A percentile compares a stretch with the other conserved stretches of the same genome.
These are phyloP conservation scores for Pseudonectria foliicola DNA, from an alignment of 2,329 filamentous ascomycete genomes.

Conservation along the genomic window DNA sequence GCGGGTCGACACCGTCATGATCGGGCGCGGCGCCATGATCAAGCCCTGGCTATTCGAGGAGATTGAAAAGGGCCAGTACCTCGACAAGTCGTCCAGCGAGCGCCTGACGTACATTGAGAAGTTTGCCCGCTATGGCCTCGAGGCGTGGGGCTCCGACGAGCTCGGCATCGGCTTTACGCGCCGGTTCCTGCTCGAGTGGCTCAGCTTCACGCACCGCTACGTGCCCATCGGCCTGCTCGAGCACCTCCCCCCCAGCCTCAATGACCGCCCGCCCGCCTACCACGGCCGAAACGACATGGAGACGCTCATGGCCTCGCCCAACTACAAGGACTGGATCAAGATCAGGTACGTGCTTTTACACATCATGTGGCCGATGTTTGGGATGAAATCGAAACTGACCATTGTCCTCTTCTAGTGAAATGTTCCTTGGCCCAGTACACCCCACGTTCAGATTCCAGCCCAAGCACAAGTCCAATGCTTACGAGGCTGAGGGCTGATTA, in stretches of 20 bases:
- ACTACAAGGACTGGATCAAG: conserved; percentile 98
- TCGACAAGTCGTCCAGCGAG: conserved; percentile 89
- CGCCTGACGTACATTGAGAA: conserved; percentile 80
- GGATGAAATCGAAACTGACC: conserved; percentile 9
- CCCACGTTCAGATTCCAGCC: conserved; percentile 90
- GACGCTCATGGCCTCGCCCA: conserved; percentile 81
- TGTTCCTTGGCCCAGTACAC: conserved; percentile 91
- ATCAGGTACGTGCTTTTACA: conserved; percentile 62
- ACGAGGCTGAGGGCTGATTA: conserved; percentile 64
- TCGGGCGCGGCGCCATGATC: conserved; percentile 89
- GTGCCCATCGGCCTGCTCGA: conserved; percentile 85
- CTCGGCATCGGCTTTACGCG: conserved; percentile 85
- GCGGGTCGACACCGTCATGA: conserved; percentile 89
- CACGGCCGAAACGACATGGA: conserved; percentile 83
- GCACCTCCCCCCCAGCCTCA: conserved; percentile 77
- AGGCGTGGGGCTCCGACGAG: conserved; percentile 94
- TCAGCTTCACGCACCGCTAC: conserved; percentile 90
- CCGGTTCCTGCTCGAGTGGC: conserved; percentile 88
- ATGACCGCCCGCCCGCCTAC: conserved; percentile 82
- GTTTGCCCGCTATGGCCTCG: conserved; percentile 83
- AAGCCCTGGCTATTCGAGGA: conserved; percentile 99
- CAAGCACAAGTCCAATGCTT: conserved; percentile 94
- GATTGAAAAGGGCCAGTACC: conserved; percentile 82
- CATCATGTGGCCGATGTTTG: neutral
- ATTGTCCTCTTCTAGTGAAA: conserved; percentile 57